Conservation (phyloP, 1,284 basidiomycete genomes). For the Pascua sp. region DNA sequence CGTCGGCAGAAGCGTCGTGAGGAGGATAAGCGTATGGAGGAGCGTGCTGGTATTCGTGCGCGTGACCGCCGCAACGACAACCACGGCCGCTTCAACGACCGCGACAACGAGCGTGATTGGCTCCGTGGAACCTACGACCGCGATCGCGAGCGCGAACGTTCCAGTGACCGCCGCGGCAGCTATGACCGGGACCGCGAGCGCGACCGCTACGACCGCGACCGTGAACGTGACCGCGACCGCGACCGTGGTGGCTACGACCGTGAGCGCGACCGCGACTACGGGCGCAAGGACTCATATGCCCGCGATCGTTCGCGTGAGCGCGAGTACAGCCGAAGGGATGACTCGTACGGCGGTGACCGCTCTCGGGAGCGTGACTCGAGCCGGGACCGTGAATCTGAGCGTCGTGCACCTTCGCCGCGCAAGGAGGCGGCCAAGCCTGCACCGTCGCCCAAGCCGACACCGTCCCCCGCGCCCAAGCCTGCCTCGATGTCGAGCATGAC, state of each 20-base stretch:
- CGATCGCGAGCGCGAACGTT: slow-evolving; percentile 35
- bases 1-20: slow-evolving; percentile 77
- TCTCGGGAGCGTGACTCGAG: slow-evolving; percentile 32
- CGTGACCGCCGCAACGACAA: slow-evolving; percentile 82
- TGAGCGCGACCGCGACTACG: slow-evolving; percentile 4
- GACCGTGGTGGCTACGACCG: slow-evolving; percentile 38
- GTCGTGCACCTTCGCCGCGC: background rate
- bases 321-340: slow-evolving; percentile 20
- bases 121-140: slow-evolving; percentile 50
- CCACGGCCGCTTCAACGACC: slow-evolving; percentile 64
- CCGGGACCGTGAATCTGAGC: background rate
- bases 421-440: slow-evolving; percentile 26
- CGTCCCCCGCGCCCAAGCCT: slow-evolving; percentile 55
- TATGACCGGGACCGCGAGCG: slow-evolving; percentile 19
- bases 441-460: slow-evolving; percentile 49
- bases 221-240: slow-evolving; percentile 27
- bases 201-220: slow-evolving; percentile 39
- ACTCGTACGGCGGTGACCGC: slow-evolving; percentile 21
- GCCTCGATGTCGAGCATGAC: slow-evolving; percentile 68
- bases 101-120: slow-evolving; percentile 44
- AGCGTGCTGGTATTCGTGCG: slow-evolving; percentile 71
- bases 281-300: slow-evolving; percentile 34
- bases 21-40: slow-evolving; percentile 69
- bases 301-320: slow-evolving; percentile 27
- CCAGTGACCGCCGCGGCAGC: slow-evolving; percentile 47